phyloP scores from a whole-genome alignment of 192 early-diverging fungal species.

The Linnemannia hyalina region DNA sequence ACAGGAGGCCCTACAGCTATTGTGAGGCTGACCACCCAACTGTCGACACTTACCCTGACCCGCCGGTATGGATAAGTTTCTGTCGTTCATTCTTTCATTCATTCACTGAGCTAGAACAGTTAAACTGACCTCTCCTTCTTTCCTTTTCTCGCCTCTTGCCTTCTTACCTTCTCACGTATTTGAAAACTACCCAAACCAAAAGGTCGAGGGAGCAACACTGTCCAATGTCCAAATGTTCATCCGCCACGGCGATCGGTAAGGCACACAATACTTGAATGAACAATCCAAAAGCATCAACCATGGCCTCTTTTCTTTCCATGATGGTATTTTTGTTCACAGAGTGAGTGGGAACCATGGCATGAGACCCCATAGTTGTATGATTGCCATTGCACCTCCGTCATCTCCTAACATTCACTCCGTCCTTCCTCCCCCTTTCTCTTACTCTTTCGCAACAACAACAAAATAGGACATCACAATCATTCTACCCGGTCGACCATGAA shows the following conservation, averaged over 20 bases:
- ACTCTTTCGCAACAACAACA: neutral
- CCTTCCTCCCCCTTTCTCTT: neutral
- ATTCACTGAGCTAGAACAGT: no score
- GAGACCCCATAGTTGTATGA: no score
- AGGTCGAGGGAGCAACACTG: conserved; percentile 15
- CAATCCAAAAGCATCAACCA: neutral
- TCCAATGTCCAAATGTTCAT: conserved; percentile 28
- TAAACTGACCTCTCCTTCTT: no score
- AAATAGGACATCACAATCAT: neutral
- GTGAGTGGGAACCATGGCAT: no score
- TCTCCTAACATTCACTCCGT: neutral
- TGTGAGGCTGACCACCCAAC: conserved; percentile 12
- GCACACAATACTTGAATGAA: neutral
- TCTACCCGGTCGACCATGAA: conserved; percentile 14
- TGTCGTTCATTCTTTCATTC: no score
- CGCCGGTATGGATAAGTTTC: neutral
- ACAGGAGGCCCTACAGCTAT: conserved; percentile 19
- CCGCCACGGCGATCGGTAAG: conserved; percentile 35
- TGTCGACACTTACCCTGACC: conserved; percentile 8
- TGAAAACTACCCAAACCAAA: no score
- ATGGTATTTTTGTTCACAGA: no score
- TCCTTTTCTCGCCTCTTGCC: no score
- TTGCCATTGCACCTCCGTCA: neutral
- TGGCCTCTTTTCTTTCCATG: no score
- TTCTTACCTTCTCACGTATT: no score